A percentile compares a stretch with the other conserved stretches of the same genome.
phyloP scores from a whole-genome alignment of 1,139 yeast species.

The Chernovozyma aurita region DNA sequence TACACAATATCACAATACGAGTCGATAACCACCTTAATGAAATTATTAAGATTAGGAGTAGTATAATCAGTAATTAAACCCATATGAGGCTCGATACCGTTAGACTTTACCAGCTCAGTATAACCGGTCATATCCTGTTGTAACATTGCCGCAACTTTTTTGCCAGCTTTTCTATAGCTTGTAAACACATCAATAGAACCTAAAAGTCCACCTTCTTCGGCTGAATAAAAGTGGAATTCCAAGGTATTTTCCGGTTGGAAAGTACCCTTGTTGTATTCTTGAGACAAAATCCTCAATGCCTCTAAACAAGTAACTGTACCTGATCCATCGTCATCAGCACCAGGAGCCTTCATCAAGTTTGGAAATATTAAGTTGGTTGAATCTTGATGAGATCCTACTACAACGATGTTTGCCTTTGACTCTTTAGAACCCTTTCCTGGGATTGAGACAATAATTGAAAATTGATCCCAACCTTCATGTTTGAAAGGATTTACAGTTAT shows the following conservation, averaged over 20 bases:
- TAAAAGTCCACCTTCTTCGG: slow-evolving; percentile 88
- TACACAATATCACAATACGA: slow-evolving; percentile 64
- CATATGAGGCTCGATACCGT: slow-evolving; percentile 63
- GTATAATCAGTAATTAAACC: slow-evolving; percentile 81
- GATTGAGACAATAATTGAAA: slow-evolving; percentile 37
- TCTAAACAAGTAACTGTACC: slow-evolving; percentile 81
- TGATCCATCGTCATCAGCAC: slow-evolving; percentile 94
- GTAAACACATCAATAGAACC: slow-evolving; percentile 82
- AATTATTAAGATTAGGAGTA: slow-evolving; percentile 53
- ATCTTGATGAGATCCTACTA: slow-evolving; percentile 90
- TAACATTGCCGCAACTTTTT: slow-evolving; percentile 71
- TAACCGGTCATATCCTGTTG: slow-evolving; percentile 98
- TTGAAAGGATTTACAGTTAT: slow-evolving; percentile 25
- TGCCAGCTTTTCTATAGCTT: slow-evolving; percentile 41
- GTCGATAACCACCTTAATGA: slow-evolving; percentile 56
- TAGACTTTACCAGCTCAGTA: slow-evolving; percentile 50
- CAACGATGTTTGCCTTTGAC: slow-evolving; percentile 38
- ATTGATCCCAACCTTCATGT: slow-evolving; percentile 44
- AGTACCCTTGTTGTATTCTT: slow-evolving; percentile 26
- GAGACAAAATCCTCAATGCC: slow-evolving; percentile 59
- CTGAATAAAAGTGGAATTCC: slow-evolving; percentile 92
- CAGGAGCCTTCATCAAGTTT: slow-evolving; percentile 72
- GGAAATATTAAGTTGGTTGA: slow-evolving; percentile 76
- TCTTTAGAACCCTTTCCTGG: slow-evolving; percentile 29
- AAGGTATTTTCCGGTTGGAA: slow-evolving; percentile 65